Conservation (phyloP, 208 protist genomes). For the Leishmania aethiopica region DNA sequence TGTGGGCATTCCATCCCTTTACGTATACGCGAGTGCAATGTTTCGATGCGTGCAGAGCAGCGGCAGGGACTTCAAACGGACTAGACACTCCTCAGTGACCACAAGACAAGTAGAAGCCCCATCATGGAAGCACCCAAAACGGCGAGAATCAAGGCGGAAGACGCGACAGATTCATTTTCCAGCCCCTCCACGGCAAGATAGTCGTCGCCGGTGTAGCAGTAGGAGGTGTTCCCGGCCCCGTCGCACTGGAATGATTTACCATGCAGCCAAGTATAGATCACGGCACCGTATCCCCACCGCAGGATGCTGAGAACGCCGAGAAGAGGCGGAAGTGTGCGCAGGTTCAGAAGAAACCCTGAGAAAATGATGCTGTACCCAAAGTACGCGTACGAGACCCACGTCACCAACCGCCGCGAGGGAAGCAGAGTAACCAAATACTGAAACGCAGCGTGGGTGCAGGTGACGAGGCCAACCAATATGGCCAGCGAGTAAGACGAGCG, state of each 20-base stretch:
- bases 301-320: slow-evolving; percentile 49
- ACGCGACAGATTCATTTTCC: slow-evolving; percentile 40
- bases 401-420: slow-evolving; percentile 29
- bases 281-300: slow-evolving; percentile 65
- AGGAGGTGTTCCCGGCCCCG: slow-evolving; percentile 59
- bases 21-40: not conserved
- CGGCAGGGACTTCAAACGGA: not conserved
- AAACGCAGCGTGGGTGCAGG: slow-evolving; percentile 53
- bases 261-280: slow-evolving; percentile 46
- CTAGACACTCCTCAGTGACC: slow-evolving; percentile 4
- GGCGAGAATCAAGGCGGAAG: slow-evolving; percentile 13
- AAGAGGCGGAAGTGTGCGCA: slow-evolving; percentile 39
- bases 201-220: slow-evolving; percentile 64
- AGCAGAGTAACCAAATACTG: slow-evolving; percentile 41
- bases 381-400: slow-evolving; percentile 31
- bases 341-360: slow-evolving; percentile 72
- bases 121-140: slow-evolving; percentile 16
- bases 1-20: not conserved
- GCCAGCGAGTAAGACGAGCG: slow-evolving; percentile 40
- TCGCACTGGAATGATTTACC: slow-evolving; percentile 59
- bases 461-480: slow-evolving; percentile 42
- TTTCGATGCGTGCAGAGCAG: not conserved
- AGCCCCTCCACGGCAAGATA: slow-evolving; percentile 57
- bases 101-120: slow-evolving; percentile 1
- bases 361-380: slow-evolving; percentile 55